Conservation (phyloP, 2,329 filamentous ascomycete genomes). For the Cryoendolithus antarcticus region DNA sequence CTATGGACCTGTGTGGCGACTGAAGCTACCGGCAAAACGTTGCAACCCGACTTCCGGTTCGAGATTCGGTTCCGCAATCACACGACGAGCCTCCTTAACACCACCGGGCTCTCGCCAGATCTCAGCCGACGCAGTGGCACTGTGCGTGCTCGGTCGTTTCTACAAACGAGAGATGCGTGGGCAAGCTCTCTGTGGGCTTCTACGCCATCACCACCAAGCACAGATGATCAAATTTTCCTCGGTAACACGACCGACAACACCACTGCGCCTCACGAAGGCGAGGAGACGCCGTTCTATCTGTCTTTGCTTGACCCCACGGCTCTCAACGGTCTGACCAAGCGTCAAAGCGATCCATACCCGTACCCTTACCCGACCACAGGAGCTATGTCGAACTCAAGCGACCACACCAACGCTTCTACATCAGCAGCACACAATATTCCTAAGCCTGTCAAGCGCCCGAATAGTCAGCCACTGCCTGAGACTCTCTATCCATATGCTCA, state of each 20-base stretch:
- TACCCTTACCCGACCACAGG: slow-evolving; percentile 5
- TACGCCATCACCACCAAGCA: slow-evolving; percentile 45
- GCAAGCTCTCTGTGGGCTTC: slow-evolving; percentile 29
- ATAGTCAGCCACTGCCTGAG: slow-evolving; percentile 63
- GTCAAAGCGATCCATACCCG: slow-evolving; percentile 22
- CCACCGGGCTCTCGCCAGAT: background rate
- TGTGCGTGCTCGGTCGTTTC: background rate
- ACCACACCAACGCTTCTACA: slow-evolving; percentile 25
- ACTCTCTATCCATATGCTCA: slow-evolving; percentile 57
- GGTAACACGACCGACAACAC: slow-evolving; percentile 76
- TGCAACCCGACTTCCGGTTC: slow-evolving; percentile 62
- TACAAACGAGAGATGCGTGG: background rate
- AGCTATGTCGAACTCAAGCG: slow-evolving; percentile 8
- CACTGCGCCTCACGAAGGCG: slow-evolving; percentile 60
- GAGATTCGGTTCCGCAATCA: slow-evolving; percentile 54
- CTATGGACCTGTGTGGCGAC: slow-evolving; percentile 81
- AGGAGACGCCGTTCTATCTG: slow-evolving; percentile 81
- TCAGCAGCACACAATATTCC: slow-evolving; percentile 44
- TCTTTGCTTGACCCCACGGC: slow-evolving; percentile 45
- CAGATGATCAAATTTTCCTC: slow-evolving; percentile 65
- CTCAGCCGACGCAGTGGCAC: no score
- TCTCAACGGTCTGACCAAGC: slow-evolving; percentile 15
- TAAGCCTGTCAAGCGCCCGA: slow-evolving; percentile 46
- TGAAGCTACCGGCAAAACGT: slow-evolving; percentile 42
- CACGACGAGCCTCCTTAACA: slow-evolving; percentile 2